Conservation (phyloP, 2,329 filamentous ascomycete genomes). For the Venturia nashicola region DNA sequence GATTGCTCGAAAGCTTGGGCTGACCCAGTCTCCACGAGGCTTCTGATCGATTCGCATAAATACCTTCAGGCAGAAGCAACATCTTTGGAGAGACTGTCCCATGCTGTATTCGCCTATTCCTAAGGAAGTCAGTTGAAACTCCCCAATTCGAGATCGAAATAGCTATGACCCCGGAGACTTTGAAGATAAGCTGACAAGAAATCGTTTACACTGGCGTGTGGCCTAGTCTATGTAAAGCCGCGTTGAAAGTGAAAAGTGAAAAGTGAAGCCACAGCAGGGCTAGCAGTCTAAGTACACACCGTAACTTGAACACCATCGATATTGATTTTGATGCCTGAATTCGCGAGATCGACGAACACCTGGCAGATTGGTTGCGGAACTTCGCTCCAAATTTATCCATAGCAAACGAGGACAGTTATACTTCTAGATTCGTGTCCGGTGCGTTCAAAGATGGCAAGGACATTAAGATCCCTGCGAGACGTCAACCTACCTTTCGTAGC, state of each 20-base stretch:
- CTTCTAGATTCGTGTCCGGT: too few species aligned
- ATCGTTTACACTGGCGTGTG: not conserved
- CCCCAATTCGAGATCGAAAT: not conserved
- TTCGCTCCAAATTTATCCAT: too few species aligned
- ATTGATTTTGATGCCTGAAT: too few species aligned
- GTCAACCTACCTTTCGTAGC: too few species aligned
- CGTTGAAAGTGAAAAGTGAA: not conserved
- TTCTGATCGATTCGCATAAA: not conserved
- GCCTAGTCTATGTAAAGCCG: not conserved
- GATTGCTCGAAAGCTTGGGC: not conserved
- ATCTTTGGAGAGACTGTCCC: not conserved
- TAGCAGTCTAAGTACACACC: too few species aligned
- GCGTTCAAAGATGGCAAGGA: too few species aligned
- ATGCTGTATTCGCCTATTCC: not conserved
- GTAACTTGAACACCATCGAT: too few species aligned
- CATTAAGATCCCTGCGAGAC: too few species aligned
- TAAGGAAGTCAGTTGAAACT: not conserved
- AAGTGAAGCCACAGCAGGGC: not conserved
- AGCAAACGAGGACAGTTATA: too few species aligned
- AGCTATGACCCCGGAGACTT: not conserved
- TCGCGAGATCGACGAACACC: too few species aligned
- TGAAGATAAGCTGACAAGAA: not conserved
- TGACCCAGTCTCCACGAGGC: not conserved
- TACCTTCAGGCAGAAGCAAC: not conserved
- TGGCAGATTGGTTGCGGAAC: too few species aligned